Evolutionary conservation across 1,284 basidiomycete species (phyloP), one percentile per base, ranked within the genome.

Genomic region (Irpex lacteus): DNA sequence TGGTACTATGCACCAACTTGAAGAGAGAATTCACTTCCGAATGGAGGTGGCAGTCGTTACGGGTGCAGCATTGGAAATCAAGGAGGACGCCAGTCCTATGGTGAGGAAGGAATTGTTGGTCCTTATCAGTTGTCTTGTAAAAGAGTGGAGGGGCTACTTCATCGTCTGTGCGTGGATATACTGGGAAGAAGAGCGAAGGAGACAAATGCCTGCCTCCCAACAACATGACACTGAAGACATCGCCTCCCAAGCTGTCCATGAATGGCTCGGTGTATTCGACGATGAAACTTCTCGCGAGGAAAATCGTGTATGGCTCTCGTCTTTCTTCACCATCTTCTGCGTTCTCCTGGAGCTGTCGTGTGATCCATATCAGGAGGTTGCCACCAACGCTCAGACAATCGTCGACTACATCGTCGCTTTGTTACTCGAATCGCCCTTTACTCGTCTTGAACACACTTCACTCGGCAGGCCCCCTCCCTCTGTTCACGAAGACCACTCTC

Each of bases 71-170:
- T 80, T 93, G 55, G 88, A 94, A 56, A 91, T 95, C 66, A 94
- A 94, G 75, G 94, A 96, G 63, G 97, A 99, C 73, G 97, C 94
- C 2, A 96, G 93, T 67, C 97, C 98, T 0, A 93, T 98, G 87
- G 96, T 97, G 5, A 83, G 98, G 66, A 98, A 98, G 77, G 98
- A 99, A 75, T 81, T 98, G 9, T 83, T 98, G 44, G 87, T 98
- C 44, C 84, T 98, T 50, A 89, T 98, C 60, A 96, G 94, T 70
- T 95, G 95, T 69, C 81, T 99, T 21, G 96, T 97, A 13, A 92
- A 95, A 73, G 96, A 98, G 76, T 98, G 96, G 93, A 82, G 95
- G 65, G 96, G 97, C 8, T 95, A 95, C 80, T 96, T 98, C 70
- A 93, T 97, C 57, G 88, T 96, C 38, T 97, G 96, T 62, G 96